phyloP scores from a whole-genome alignment of 805 yeast species.

The Sugiyamaella qingdaonensis region DNA sequence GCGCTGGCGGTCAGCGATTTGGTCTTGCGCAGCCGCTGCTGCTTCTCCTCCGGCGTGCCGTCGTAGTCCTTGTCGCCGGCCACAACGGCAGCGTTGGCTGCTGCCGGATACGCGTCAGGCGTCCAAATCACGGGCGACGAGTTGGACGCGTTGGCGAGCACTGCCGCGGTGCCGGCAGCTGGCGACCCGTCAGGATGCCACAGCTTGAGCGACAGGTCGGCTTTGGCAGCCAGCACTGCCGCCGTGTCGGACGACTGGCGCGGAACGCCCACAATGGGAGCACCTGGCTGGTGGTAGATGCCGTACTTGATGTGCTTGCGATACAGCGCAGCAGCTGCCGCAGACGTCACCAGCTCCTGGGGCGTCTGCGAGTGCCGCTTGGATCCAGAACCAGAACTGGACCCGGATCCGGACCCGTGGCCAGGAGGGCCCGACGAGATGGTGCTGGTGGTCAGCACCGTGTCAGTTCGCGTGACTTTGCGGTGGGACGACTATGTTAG shows the following conservation, averaged over 20 bases:
- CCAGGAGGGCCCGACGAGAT: not conserved
- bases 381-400: constrained; percentile 1
- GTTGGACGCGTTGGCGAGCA: constrained; percentile 30
- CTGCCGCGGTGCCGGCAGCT: constrained; percentile 36
- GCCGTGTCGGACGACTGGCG: constrained; percentile 29
- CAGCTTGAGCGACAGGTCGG: constrained; percentile 32
- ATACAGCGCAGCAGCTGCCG: constrained; percentile 34
- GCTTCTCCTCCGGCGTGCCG: constrained; percentile 12
- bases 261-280: constrained; percentile 36
- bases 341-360: constrained; percentile 17
- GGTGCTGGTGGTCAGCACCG: constrained; percentile 2
- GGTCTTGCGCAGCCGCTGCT: constrained; percentile 3
- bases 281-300: constrained; percentile 32
- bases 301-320: constrained; percentile 33
- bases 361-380: constrained; percentile 1
- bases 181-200: constrained; percentile 31
- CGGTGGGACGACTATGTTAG: not conserved
- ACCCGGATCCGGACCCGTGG: not conserved
- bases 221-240: constrained; percentile 32
- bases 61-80: constrained; percentile 29
- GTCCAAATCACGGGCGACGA: constrained; percentile 33
- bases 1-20: constrained; percentile 20
- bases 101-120: constrained; percentile 47
- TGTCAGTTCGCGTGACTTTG: not conserved
- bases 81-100: constrained; percentile 54